Base-by-base conservation (phyloP, 1,139 yeast species). In the Pichia terricola region DNA sequence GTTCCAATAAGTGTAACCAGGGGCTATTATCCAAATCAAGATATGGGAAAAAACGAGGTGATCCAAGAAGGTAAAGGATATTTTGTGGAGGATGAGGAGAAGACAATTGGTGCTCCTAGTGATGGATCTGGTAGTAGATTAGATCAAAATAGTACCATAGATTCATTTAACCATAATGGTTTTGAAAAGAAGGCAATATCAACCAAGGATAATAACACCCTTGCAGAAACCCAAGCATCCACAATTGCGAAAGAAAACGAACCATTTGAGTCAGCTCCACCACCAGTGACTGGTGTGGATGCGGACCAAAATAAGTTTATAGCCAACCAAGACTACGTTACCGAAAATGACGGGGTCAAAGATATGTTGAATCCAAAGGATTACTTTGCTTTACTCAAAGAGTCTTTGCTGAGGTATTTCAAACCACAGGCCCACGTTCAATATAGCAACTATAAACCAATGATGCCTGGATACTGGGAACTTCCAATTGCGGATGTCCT, bases 1-100 rank as follows among this genome's bases (percentile, higher is more conserved):
- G 86, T 83, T 42, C 91, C 96, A 50, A 73, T 94, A 42, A 77
- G 86, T 45, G 87, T 86, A 4, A 70, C 83, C 50, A 69, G 69
- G 50, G 58, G 55, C 28, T 47, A 47, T 8, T 72, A 72, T 50
- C 79, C 87, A 53, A 63, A 61, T 61, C 63, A 68, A 37, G 91
- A 83, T 57, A 81, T 79, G 59, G 91, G 91, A 40, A 59, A 55
- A 50, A 65, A 68, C 45, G 87, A 82, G 61, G 69, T 79, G 41
- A 68, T 68, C 51, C 57, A 62, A 32, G 76, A 75, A 52, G 85
- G 86, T 45, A 64, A 59, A 36, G 41, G 37, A 35, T 61, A 55
- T 50, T 58, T 58, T 45, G 50, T 50, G 16, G 34, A 40, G 28
- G 53, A 45, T 36, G 47, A 45, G n/a, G 26, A 7, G 3, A 7